A percentile compares a stretch with the other conserved stretches of the same genome.
Evolutionary conservation across 2,329 filamentous ascomycete genomes (phyloP).

Genomic region (Dothiorella sarmentorum): DNA sequence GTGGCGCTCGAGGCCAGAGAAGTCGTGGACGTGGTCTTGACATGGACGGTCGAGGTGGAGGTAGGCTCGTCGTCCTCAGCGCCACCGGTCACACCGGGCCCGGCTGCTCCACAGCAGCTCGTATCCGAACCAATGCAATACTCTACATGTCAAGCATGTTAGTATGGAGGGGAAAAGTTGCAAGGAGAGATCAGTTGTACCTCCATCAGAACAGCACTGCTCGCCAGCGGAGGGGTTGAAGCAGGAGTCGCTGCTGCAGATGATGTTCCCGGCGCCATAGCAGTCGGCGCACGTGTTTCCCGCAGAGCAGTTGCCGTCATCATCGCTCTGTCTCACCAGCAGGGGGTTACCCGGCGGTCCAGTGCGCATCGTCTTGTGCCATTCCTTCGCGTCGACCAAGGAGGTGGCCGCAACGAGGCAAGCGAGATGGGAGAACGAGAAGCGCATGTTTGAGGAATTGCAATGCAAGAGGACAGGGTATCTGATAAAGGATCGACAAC

Average conservation of each 20-base stretch:
- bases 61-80: not conserved
- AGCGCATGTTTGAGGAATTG: not conserved
- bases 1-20: not conserved
- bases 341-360: not conserved
- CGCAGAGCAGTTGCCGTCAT: not conserved
- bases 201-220: slow-evolving; percentile 17
- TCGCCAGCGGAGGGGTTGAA: slow-evolving; percentile 16
- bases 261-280: slow-evolving; percentile 12
- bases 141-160: not conserved
- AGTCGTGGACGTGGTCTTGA: too few relatives aligned
- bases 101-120: not conserved
- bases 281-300: slow-evolving; percentile 7
- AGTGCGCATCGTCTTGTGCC: not conserved
- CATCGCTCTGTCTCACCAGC: not conserved
- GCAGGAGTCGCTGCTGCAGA: slow-evolving; percentile 7
- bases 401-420: not conserved
- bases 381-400: not conserved
- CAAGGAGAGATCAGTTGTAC: not conserved
- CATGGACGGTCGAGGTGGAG: not conserved
- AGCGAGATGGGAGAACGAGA: not conserved
- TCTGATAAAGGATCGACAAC: not conserved
- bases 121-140: not conserved
- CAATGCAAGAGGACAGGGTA: not conserved
- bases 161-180: not conserved
- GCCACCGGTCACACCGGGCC: not conserved